Evolutionary conservation across 768 basidiomycete species (phyloP).

Genomic region (Lepiota venenata): DNA sequence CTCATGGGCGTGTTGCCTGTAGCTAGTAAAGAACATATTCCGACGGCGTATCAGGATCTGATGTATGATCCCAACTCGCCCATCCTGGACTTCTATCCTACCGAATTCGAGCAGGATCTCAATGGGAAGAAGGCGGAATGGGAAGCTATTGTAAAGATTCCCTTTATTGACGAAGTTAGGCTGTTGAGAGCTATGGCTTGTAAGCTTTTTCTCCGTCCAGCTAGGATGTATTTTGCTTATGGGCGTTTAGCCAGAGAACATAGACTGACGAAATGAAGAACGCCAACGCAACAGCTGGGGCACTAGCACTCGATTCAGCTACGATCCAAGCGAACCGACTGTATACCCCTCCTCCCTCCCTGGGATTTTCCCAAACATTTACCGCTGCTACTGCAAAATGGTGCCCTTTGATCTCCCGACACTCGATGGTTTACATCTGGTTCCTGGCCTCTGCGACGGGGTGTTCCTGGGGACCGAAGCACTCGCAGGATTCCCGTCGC

Average conservation of each 20-base stretch:
- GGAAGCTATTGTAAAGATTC: constrained; percentile 99
- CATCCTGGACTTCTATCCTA: constrained; percentile 93
- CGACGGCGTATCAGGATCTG: constrained; percentile 85
- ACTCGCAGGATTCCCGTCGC: constrained; percentile 94
- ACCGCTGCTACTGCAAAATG: constrained; percentile 76
- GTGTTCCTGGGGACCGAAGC: constrained; percentile 83
- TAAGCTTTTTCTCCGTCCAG: constrained; percentile 32
- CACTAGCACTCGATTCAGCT: constrained; percentile 76
- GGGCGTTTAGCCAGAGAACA: constrained; percentile 76
- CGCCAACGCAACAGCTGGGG: constrained; percentile 71
- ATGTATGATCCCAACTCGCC: constrained; percentile 85
- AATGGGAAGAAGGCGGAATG: constrained; percentile 99
- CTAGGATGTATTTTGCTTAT: too few relatives aligned
- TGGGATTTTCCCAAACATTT: constrained; percentile 89
- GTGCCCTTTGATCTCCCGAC: constrained; percentile 88
- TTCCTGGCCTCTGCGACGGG: constrained; percentile 86
- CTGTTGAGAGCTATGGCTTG: constrained; percentile 81
- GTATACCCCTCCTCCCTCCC: constrained; percentile 90
- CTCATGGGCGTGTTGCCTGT: constrained; percentile 96
- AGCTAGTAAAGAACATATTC: constrained; percentile 88
- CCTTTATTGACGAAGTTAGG: constrained; percentile 86
- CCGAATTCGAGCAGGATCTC: constrained; percentile 87
- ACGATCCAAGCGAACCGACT: constrained; percentile 57
- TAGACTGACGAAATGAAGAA: constrained; percentile 74
- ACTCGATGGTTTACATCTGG: constrained; percentile 77